These are phyloP conservation scores for Lithospermum erythrorhizon DNA, from an alignment of 257 asterid species.

Conservation along the genomic window DNA sequence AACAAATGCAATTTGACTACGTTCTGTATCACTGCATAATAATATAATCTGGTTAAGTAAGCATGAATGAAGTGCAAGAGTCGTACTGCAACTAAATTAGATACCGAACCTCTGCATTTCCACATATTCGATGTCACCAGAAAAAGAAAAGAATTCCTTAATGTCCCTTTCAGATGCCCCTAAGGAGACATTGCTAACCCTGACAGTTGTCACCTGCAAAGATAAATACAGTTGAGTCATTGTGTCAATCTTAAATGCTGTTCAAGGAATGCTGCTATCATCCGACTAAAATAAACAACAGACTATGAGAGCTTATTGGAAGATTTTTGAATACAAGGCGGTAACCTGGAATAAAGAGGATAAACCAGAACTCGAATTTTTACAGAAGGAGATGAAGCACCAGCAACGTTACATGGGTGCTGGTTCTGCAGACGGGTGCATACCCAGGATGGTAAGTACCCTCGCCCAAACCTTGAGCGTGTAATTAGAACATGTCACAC, in stretches of 20 bases:
- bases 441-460: not conserved
- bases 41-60: not conserved
- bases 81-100: conserved; percentile 11
- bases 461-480: not conserved
- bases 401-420: not conserved
- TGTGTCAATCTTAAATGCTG: not conserved
- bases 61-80: not conserved
- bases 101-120: conserved; percentile 63
- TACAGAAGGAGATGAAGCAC: not conserved
- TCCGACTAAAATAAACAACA: not conserved
- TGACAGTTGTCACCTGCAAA: conserved; percentile 61
- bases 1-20: conserved; percentile 80
- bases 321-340: not conserved
- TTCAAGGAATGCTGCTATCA: not conserved
- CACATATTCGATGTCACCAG: conserved; percentile 90
- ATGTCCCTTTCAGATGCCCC: conserved; percentile 82
- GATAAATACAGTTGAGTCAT: conserved; percentile 3
- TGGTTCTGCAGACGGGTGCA: not conserved
- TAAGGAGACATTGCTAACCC: conserved; percentile 78
- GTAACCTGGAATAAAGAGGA: not conserved
- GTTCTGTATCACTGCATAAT: conserved; percentile 64
- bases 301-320: no score
- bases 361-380: not conserved
- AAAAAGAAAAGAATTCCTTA: conserved; percentile 83
- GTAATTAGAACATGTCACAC: no score